A percentile compares a stretch with the other conserved stretches of the same genome.
These are phyloP conservation scores for Agaricus sinodeliciosus DNA, from an alignment of 768 basidiomycete genomes.

Conservation along the genomic window DNA sequence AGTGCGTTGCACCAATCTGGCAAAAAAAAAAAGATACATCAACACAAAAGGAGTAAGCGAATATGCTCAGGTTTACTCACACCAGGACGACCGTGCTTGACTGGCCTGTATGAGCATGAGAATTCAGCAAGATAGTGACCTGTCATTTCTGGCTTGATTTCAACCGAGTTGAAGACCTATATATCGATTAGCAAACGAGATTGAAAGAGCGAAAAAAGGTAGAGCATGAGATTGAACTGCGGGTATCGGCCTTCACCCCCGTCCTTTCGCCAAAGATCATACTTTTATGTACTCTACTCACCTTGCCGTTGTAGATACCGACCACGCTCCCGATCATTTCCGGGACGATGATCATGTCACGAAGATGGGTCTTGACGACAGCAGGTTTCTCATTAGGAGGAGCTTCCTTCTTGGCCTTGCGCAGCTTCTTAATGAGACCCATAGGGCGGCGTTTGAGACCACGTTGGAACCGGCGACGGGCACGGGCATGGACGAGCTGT, in stretches of 20 bases:
- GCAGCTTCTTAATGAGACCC: constrained; percentile 98
- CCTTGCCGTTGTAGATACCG: constrained; percentile 98
- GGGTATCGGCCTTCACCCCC: neutral
- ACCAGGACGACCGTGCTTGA: constrained; percentile 99
- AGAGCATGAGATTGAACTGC: neutral
- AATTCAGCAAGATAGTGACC: constrained; percentile 99
- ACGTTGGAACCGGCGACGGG: constrained; percentile 97
- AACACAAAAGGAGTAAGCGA: neutral
- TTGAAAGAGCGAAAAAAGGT: neutral
- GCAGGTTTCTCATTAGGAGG: constrained; percentile 98
- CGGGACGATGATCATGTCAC: constrained; percentile 99
- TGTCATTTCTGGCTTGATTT: constrained; percentile 99
- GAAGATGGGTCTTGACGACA: constrained; percentile 98
- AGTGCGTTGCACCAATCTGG: constrained; percentile 88
- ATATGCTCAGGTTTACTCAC: constrained; percentile 39
- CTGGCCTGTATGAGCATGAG: constrained; percentile 95
- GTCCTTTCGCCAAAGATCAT: neutral
- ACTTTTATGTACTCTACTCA: constrained; percentile 23
- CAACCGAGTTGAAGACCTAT: constrained; percentile 90
- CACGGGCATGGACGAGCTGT: constrained; percentile 96
- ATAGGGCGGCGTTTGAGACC: constrained; percentile 98
- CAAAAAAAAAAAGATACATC: constrained; percentile 13
- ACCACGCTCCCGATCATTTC: constrained; percentile 99
- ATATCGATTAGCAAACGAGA: neutral
- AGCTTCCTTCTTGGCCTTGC: constrained; percentile 99